A percentile compares a stretch with the other conserved stretches of the same genome.
Conservation (phyloP, 345 rosid species). For the Isatis tinctoria region DNA sequence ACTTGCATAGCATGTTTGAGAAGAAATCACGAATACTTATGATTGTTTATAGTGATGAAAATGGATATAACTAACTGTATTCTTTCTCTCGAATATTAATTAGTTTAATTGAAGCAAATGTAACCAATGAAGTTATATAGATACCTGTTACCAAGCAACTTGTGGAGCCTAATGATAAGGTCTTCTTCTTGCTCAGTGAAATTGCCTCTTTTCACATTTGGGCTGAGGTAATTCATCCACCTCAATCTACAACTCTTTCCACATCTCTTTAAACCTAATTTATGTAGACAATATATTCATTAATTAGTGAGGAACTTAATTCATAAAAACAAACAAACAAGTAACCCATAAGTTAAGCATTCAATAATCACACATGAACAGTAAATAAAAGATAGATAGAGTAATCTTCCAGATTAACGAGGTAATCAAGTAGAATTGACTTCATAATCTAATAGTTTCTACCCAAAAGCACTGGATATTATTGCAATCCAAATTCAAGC, state of each 20-base stretch:
- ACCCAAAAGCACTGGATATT: background rate
- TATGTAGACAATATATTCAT: background rate
- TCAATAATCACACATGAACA: background rate
- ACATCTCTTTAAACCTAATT: constrained; percentile 53
- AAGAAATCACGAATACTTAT: background rate
- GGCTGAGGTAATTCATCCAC: constrained; percentile 63
- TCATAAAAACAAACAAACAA: background rate
- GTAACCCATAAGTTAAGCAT: background rate
- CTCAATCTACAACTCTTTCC: constrained; percentile 70
- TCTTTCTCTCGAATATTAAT: background rate
- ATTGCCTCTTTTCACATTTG: constrained; percentile 44
- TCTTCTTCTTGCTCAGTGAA: constrained; percentile 59
- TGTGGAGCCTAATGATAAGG: constrained; percentile 60
- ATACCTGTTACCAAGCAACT: constrained; percentile 61
- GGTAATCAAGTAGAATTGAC: background rate
- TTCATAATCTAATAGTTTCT: background rate
- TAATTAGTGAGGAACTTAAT: background rate
- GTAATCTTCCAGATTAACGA: background rate
- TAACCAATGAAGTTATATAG: background rate
- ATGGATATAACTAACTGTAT: background rate
- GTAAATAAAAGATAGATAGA: background rate
- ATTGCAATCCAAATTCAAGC: background rate
- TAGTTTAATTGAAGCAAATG: background rate
- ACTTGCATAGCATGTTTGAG: background rate
- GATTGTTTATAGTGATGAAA: background rate